These are phyloP conservation scores for Trichoderma arundinaceum DNA, from an alignment of 2,329 filamentous ascomycete genomes.

Conservation along the genomic window DNA sequence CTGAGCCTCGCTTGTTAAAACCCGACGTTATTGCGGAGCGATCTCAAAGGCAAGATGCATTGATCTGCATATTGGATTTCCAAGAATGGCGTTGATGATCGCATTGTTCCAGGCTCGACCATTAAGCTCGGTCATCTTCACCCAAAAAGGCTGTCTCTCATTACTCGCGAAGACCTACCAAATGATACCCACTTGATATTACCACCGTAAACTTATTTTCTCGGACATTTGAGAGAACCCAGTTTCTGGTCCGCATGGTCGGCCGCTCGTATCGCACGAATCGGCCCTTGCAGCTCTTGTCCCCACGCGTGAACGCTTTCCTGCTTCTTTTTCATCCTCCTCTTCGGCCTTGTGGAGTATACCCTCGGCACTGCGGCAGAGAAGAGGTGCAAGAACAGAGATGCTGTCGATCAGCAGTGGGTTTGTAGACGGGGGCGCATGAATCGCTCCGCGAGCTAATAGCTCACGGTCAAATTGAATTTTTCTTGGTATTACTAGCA, in stretches of 20 bases:
- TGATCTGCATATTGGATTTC: not conserved
- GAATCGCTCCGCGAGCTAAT: not conserved
- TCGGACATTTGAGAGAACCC: not conserved
- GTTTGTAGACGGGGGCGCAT: not conserved
- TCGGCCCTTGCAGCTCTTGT: slow-evolving; percentile 4
- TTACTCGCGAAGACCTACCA: slow-evolving; percentile 9
- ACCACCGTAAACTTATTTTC: slow-evolving; percentile 15
- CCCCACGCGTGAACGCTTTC: not conserved
- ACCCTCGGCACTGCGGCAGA: not conserved
- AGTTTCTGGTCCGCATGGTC: not conserved
- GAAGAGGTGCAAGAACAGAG: not conserved
- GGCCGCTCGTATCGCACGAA: slow-evolving; percentile 1
- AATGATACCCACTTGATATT: not conserved
- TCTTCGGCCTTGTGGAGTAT: slow-evolving; percentile 2
- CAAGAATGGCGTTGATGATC: not conserved
- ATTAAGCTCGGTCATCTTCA: not conserved
- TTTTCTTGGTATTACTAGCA: not conserved
- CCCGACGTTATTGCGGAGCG: not conserved
- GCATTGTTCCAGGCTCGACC: not conserved
- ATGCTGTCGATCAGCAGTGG: slow-evolving; percentile 7
- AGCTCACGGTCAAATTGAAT: not conserved
- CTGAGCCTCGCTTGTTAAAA: not conserved
- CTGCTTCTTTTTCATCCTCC: not conserved
- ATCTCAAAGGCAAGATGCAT: not conserved
- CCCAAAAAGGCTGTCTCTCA: not conserved